Evolutionary conservation across 1,284 basidiomycete species (phyloP).

Genomic region (Austropuccinia psidii): DNA sequence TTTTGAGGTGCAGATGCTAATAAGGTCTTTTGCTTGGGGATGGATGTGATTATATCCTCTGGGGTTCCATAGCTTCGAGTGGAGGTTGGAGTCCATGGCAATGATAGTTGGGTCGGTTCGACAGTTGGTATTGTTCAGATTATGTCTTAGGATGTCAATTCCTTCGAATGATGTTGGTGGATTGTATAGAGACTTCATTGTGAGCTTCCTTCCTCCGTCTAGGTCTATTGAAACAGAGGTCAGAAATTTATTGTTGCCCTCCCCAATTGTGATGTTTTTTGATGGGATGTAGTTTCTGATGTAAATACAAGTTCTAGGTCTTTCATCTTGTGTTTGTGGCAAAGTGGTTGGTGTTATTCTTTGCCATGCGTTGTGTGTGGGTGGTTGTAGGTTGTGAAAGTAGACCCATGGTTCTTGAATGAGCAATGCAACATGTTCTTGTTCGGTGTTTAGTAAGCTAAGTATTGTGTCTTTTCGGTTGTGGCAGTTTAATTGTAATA

Average conservation of each 20-base stretch:
- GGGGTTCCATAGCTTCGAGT: background rate
- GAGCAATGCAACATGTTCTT: background rate
- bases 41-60: background rate
- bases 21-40: background rate
- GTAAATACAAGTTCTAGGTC: background rate
- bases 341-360: background rate
- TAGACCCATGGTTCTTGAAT: conserved; percentile 3
- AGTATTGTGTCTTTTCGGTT: conserved; percentile 18
- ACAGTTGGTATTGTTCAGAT: background rate
- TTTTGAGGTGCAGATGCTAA: background rate
- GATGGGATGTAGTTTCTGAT: background rate
- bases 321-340: background rate
- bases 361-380: background rate
- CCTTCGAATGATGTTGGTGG: background rate
- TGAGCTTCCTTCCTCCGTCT: no score
- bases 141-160: background rate
- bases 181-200: no score
- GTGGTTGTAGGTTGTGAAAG: background rate
- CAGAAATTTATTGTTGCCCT: no score
- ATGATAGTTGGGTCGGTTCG: background rate
- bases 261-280: background rate
- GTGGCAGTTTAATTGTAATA: conserved; percentile 14
- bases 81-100: conserved; percentile 7
- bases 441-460: background rate
- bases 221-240: no score